These are phyloP conservation scores for Phytophthora sp. DNA, from an alignment of 352 stramenopile species.

Conservation along the genomic window DNA sequence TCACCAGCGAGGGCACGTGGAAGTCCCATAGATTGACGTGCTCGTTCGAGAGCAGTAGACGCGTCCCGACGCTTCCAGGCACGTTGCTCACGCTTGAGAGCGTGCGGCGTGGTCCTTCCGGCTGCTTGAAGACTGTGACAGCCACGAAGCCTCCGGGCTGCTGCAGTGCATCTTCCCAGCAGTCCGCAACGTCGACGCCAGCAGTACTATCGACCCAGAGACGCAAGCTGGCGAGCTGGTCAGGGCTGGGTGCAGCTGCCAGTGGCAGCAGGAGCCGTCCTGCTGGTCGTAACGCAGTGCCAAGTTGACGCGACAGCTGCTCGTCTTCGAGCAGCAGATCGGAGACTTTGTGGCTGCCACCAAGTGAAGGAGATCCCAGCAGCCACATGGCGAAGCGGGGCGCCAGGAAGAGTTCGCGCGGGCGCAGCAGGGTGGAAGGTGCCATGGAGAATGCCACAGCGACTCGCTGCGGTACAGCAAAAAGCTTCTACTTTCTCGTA, in stretches of 20 bases:
- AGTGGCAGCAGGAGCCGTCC: conserved; percentile 41
- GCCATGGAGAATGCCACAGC: not conserved
- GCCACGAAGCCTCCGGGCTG: conserved; percentile 24
- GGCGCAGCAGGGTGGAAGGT: not conserved
- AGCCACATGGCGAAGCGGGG: conserved; percentile 48
- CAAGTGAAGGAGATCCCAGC: conserved; percentile 3
- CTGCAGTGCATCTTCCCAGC: conserved; percentile 15
- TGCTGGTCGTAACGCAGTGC: conserved; percentile 23
- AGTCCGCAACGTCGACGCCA: conserved; percentile 2
- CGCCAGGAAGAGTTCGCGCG: conserved; percentile 17
- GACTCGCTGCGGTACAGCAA: no score
- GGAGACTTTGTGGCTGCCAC: conserved; percentile 16
- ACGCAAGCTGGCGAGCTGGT: conserved; percentile 9
- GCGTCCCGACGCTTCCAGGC: conserved; percentile 29
- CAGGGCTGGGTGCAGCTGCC: conserved; percentile 9
- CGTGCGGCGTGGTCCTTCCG: not conserved
- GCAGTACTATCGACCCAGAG: conserved; percentile 26
- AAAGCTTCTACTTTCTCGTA: conserved; percentile 3
- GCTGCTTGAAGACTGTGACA: conserved; percentile 35
- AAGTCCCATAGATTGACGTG: conserved; percentile 53
- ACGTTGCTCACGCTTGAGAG: conserved; percentile 7
- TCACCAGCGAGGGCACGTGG: conserved; percentile 23
- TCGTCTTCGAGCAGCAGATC: conserved; percentile 33
- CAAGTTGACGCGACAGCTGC: conserved; percentile 21
- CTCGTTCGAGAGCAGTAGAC: conserved; percentile 39